phyloP scores from a whole-genome alignment of 1,284 basidiomycete species.

The Sutorius eximius region DNA sequence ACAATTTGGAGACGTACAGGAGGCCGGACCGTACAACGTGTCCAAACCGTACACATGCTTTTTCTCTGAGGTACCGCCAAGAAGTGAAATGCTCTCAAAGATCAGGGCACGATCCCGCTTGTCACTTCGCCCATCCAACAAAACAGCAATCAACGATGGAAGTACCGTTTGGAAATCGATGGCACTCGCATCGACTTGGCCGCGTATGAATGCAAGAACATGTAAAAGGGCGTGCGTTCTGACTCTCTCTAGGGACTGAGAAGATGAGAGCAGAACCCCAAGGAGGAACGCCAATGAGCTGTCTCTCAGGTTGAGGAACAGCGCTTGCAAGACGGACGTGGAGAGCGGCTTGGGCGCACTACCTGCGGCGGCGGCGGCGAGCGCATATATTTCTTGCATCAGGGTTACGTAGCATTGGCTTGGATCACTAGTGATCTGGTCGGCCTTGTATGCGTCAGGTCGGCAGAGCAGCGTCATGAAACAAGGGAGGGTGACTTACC shows the following conservation, averaged over 20 bases:
- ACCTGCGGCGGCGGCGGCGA: constrained; percentile 54
- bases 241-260: constrained; percentile 35
- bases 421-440: constrained; percentile 22
- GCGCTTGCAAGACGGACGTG: constrained; percentile 54
- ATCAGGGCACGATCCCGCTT: constrained; percentile 69
- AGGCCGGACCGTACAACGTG: constrained; percentile 71
- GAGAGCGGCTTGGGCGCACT: constrained; percentile 47
- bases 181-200: constrained; percentile 58
- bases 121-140: constrained; percentile 55
- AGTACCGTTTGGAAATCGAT: constrained; percentile 87
- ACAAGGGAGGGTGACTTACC: constrained; percentile 6
- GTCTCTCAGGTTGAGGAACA: constrained; percentile 72
- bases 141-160: constrained; percentile 71
- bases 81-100: constrained; percentile 58
- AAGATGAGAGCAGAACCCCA: constrained; percentile 55
- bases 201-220: constrained; percentile 76
- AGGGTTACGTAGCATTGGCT: constrained; percentile 52
- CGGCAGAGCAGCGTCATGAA: not conserved
- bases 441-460: constrained; percentile 9
- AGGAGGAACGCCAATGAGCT: constrained; percentile 82
- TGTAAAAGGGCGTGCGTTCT: constrained; percentile 56
- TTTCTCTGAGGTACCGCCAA: constrained; percentile 43
- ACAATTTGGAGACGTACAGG: constrained; percentile 46
- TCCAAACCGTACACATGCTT: constrained; percentile 80
- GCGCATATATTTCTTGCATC: constrained; percentile 59